Evolutionary conservation across 2,329 filamentous ascomycete genomes (phyloP).

Genomic region (Apiospora sp.): DNA sequence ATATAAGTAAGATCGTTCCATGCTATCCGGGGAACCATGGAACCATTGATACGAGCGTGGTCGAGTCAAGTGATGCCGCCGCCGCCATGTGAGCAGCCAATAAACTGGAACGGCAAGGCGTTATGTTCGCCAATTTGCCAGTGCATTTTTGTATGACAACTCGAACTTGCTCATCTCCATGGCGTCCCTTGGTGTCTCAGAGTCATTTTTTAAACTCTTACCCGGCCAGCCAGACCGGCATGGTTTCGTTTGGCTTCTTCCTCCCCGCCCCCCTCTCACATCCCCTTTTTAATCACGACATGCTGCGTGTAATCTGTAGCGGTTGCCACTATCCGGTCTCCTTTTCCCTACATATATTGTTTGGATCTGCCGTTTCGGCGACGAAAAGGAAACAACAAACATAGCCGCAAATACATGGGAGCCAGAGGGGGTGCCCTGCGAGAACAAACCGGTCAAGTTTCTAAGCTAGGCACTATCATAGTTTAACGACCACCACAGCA

Average conservation of each 20-base stretch:
- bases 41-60: conserved; percentile 1
- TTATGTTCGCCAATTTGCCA: background rate
- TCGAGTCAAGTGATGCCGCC: background rate
- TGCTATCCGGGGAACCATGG: background rate
- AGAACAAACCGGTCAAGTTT: too few species aligned
- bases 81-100: background rate
- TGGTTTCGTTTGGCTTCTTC: background rate
- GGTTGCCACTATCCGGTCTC: background rate
- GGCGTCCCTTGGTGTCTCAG: conserved; percentile 19
- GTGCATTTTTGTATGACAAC: background rate
- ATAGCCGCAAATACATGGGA: too few species aligned
- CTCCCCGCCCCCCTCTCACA: too few species aligned
- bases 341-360: background rate
- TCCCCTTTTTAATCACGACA: conserved; percentile 1
- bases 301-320: background rate
- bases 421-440: too few species aligned
- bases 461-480: too few species aligned
- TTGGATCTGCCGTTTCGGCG: too few species aligned
- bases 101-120: background rate
- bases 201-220: background rate
- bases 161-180: conserved; percentile 18
- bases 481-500: too few species aligned
- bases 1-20: background rate
- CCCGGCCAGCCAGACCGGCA: background rate
- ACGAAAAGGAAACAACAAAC: too few species aligned